Conservation (phyloP, 2,329 filamentous ascomycete species). For the Mycogone perniciosa region DNA sequence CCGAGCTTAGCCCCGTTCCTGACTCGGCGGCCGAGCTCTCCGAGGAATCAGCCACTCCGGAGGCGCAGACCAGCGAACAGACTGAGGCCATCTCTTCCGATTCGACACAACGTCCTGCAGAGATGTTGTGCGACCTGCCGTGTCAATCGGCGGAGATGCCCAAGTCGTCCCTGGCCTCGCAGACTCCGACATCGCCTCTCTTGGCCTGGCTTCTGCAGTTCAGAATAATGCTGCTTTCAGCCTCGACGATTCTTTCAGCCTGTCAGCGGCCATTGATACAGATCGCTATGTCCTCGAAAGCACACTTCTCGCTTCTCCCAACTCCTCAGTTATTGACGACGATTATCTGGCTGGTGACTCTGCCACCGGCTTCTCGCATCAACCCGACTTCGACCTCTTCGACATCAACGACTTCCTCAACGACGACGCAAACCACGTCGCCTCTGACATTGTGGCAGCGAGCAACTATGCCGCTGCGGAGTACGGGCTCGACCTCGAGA, state of each 20-base stretch:
- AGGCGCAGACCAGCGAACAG: constrained; percentile 20
- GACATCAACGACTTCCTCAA: constrained; percentile 51
- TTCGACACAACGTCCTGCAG: constrained; percentile 99
- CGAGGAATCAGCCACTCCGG: constrained; percentile 20
- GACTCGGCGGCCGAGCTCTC: constrained; percentile 31
- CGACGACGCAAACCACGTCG: constrained; percentile 41
- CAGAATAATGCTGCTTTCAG: constrained; percentile 57
- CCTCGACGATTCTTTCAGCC: constrained; percentile 62
- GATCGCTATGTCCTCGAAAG: constrained; percentile 72
- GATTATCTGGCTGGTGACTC: constrained; percentile 60
- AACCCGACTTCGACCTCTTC: constrained; percentile 39
- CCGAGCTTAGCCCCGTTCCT: constrained; percentile 46
- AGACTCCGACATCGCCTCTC: constrained; percentile 32
- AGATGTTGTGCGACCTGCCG: constrained; percentile 99
- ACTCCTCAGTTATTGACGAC: constrained; percentile 58
- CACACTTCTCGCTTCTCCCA: constrained; percentile 68
- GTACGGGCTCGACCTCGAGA: constrained; percentile 44
- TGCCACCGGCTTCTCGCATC: constrained; percentile 39
- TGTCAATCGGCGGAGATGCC: constrained; percentile 80
- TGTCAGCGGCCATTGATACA: constrained; percentile 62
- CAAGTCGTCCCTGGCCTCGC: constrained; percentile 39
- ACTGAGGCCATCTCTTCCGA: constrained; percentile 56
- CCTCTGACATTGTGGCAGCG: constrained; percentile 43
- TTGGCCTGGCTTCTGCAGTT: constrained; percentile 47
- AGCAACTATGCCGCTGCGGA: constrained; percentile 47